A percentile compares a stretch with the other conserved stretches of the same genome.
These are phyloP conservation scores for Ustilago vetiveriae DNA, from an alignment of 1,284 basidiomycete genomes.

Conservation along the genomic window DNA sequence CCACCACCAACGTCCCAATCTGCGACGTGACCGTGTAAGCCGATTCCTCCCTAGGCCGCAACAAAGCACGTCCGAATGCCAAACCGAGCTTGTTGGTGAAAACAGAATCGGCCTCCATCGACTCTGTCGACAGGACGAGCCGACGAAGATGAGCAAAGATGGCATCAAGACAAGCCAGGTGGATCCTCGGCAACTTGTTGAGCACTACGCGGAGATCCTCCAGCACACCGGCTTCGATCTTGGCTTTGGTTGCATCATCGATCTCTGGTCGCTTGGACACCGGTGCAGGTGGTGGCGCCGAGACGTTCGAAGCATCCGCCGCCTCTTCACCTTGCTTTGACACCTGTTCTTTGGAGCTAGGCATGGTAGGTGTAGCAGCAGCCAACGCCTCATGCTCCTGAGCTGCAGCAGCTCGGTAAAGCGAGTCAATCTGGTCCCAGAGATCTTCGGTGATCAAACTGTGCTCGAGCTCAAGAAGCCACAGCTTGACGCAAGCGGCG, in stretches of 20 bases:
- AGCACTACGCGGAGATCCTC: conserved; percentile 77
- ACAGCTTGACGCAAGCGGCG: conserved; percentile 84
- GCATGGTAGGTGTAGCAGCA: conserved; percentile 9
- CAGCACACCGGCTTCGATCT: conserved; percentile 72
- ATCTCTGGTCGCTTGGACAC: conserved; percentile 80
- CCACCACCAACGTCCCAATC: conserved; percentile 75
- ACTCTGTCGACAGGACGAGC: conserved; percentile 76
- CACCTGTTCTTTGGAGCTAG: conserved; percentile 7
- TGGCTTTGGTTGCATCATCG: conserved; percentile 77
- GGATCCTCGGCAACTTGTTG: conserved; percentile 79
- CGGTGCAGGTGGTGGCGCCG: not conserved
- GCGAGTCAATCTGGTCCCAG: conserved; percentile 60
- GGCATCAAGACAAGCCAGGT: conserved; percentile 83
- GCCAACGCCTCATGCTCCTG: conserved; percentile 53
- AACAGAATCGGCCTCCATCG: conserved; percentile 74
- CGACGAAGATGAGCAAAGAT: conserved; percentile 78
- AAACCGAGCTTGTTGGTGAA: conserved; percentile 86
- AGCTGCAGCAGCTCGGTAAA: conserved; percentile 58
- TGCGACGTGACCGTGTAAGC: conserved; percentile 81
- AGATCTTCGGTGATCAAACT: conserved; percentile 52
- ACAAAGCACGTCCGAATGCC: conserved; percentile 82
- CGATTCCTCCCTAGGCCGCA: conserved; percentile 85
- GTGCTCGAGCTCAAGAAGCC: conserved; percentile 68
- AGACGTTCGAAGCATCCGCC: not conserved
- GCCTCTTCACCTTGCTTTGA: conserved; percentile 6